Evolutionary conservation across 106 monocot species (phyloP), one percentile per base, ranked within the genome.

Genomic region (Narthecium ossifragum): DNA sequence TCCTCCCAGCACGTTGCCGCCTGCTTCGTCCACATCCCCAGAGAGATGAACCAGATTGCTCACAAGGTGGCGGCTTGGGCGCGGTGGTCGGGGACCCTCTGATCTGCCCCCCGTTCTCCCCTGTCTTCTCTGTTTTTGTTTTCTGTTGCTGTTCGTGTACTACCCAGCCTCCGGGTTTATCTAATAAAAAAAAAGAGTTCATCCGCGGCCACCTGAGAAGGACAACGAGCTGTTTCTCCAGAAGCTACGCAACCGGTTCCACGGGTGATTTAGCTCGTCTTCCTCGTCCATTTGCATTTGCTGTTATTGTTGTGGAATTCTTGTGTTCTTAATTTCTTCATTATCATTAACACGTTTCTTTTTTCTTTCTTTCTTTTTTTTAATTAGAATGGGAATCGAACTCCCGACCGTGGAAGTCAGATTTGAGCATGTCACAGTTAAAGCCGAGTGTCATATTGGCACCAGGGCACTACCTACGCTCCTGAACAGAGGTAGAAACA

Each of bases 401-500:
- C 74, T 82, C 17, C 82, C 87, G 23, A 87, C 78, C 5, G 75
- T 79, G 31, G 82, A 88, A 63, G 83, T 88, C 25, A 76, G 88
- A 33, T 83, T 76, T 26, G 36, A 79, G 57, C 51, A 74, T 26
- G 1, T 88, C 7, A 74, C 53, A 0, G 55, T 83, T 15, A 62
- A 76, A 64, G 83, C 88, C 1, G 52, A 80, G 20, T 80, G 83
- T 61, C 63, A 83, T 41, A 64, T 77, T 2, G 88, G 88, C 38
- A 65, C 34, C 54, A 54, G 88, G 58, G 88, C 88, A 23, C 60
- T 88, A 34, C 88, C 88, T 2, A 70, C 88, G 0, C 76, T 88
- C 14, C 0, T 48, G 45, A 88, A 88, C 63, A 39, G 53, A 2
- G 30, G 67, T 7, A 46, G 36, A 14, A 72, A 88, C 57, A 45